Evolutionary conservation across 1,284 basidiomycete genomes (phyloP), one percentile per base, ranked within the genome.

Genomic region (Sanguinoderma infundibulare): DNA sequence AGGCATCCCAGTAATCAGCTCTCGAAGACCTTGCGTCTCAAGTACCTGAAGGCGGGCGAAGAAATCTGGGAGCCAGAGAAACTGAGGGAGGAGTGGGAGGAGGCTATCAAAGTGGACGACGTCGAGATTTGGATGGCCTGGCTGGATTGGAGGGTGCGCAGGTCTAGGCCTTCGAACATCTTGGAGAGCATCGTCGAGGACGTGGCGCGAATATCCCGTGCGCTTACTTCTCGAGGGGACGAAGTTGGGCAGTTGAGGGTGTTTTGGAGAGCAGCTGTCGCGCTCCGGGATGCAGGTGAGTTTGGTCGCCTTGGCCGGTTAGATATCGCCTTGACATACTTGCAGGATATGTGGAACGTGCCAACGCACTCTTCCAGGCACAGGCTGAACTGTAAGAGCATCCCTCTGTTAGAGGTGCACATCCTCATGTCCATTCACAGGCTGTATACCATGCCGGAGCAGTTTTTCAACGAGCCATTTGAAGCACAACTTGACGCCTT

Each of bases 281-380:
- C 86, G 55, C 81, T 95, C 22, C 84, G 85, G 64, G 85, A 89
- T 73, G 89, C 95, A 70, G 95, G 94, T 94, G 64, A 66, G 87
- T 74, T 36, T 35, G 0, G 39, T 24, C 24, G 59, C 26, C 1
- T 9, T n/a, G n/a, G 20, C 39, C 36, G 39, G n/a, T 34, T 14
- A 44, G 44, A 28, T 40, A 44, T 22, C 4, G 28, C 12, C 32
- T 30, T 59, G 6, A 61, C 34, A 5, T 34, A 5, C 10, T 50
- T 8, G 53, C 56, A 79, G 78, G 78, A 0, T 79, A 71, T 57
- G 64, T 68, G 12, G 91, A 93, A 74, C 84, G 88, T 56, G 87
- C 88, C 15, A 86, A 79, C 56, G 90, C 89, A 5, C 75, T 92
- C 67, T 90, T 91, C 66, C 91, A 93, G 72, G 89, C 89, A 8